Conservation (phyloP, 768 basidiomycete genomes). For the Hericium rajendrae region DNA sequence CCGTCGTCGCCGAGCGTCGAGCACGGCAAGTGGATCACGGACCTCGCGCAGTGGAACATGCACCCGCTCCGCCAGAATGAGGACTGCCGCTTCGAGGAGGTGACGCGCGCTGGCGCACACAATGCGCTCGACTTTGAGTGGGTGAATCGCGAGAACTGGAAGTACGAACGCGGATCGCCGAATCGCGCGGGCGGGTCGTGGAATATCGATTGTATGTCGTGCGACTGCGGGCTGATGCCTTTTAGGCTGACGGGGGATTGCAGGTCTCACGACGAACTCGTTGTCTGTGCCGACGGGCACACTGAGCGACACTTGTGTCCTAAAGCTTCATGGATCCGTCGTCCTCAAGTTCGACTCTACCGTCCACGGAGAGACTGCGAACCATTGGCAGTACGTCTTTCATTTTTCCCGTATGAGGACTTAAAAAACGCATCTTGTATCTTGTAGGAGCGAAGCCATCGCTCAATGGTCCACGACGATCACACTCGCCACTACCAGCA, state of each 20-base stretch:
- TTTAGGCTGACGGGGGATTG: not conserved
- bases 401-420: not conserved
- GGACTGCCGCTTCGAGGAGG: not conserved
- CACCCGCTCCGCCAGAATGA: not conserved
- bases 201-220: not conserved
- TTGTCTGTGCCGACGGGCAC: not conserved
- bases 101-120: not conserved
- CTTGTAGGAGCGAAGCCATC: not conserved
- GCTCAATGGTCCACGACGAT: not conserved
- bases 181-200: not conserved
- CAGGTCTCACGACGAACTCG: not conserved
- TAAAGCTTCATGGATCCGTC: not conserved
- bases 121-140: not conserved
- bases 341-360: not conserved
- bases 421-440: not conserved
- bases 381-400: not conserved
- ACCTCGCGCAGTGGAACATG: slow-evolving; percentile 19
- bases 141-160: not conserved
- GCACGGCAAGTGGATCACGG: slow-evolving; percentile 11
- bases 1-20: slow-evolving; percentile 16
- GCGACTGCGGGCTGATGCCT: not conserved
- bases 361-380: not conserved
- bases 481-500: not conserved
- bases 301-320: not conserved
- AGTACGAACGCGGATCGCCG: not conserved